These are phyloP conservation scores for Chalciporus sphaerocephalus DNA, from an alignment of 768 basidiomycete species.

Conservation along the genomic window DNA sequence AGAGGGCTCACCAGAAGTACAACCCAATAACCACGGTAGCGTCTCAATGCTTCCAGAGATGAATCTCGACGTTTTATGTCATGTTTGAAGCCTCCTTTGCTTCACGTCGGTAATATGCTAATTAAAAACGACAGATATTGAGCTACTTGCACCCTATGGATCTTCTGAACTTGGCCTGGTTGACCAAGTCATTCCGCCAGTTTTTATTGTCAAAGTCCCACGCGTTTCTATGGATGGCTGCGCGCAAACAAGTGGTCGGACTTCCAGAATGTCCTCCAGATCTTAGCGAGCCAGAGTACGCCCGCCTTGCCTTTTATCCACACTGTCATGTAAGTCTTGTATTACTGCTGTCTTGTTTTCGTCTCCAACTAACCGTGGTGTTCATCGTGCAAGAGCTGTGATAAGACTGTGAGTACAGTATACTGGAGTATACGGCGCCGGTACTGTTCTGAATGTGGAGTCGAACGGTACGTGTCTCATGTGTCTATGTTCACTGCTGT, in stretches of 20 bases:
- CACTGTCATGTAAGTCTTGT: neutral
- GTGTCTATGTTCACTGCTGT: no score
- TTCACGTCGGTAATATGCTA: neutral
- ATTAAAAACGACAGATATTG: neutral
- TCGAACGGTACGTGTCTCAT: no score
- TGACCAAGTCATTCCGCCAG: neutral
- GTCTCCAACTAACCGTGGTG: no score
- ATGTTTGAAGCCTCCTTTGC: neutral
- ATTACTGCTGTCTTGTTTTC: no score
- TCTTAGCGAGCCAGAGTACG: neutral
- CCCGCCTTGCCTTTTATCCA: neutral
- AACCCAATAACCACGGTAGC: no score
- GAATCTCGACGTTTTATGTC: neutral
- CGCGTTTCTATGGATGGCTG: conserved; percentile 23
- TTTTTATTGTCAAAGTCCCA: neutral
- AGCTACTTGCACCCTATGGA: neutral
- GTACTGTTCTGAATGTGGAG: no score
- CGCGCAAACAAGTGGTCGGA: neutral
- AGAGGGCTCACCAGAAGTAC: no score
- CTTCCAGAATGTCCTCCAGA: conserved; percentile 2
- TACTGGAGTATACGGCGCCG: no score
- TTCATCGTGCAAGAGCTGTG: no score
- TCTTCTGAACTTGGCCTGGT: neutral
- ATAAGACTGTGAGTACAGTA: no score
- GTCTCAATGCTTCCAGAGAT: neutral